Conservation (phyloP, 345 rosid genomes). For the Hirschfeldia incana region DNA sequence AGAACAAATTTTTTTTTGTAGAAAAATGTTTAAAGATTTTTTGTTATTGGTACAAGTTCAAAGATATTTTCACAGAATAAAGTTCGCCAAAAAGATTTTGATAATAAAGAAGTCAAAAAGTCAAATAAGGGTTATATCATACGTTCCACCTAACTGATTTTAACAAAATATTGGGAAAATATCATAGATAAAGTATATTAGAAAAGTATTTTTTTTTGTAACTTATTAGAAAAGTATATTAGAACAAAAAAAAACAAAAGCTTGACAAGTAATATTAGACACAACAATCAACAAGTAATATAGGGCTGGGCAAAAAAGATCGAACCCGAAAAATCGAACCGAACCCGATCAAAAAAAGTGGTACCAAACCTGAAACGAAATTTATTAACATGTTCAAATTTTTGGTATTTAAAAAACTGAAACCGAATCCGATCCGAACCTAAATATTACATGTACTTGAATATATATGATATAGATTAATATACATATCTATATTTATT, state of each 20-base stretch:
- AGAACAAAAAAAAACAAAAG: neutral
- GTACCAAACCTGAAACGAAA: no score
- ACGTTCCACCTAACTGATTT: neutral
- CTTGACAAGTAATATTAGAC: neutral
- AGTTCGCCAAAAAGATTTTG: neutral
- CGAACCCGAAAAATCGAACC: no score
- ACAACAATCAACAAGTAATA: neutral
- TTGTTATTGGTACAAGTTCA: neutral
- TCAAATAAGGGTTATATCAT: neutral
- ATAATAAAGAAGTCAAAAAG: neutral
- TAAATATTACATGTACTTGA: no score
- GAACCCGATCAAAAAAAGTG: no score
- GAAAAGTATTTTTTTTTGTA: neutral
- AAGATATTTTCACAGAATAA: neutral
- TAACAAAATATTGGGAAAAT: neutral
- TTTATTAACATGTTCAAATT: no score
- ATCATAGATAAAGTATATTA: neutral
- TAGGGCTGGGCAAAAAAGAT: no score
- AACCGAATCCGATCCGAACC: no score
- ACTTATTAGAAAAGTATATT: no score
- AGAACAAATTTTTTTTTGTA: no score
- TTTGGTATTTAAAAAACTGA: no score
- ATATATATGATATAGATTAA: no score
- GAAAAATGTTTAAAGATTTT: neutral
- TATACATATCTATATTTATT: no score